Base-by-base conservation (phyloP, 2,329 filamentous ascomycete genomes). In the Macrophomina pseudophaseolina region DNA sequence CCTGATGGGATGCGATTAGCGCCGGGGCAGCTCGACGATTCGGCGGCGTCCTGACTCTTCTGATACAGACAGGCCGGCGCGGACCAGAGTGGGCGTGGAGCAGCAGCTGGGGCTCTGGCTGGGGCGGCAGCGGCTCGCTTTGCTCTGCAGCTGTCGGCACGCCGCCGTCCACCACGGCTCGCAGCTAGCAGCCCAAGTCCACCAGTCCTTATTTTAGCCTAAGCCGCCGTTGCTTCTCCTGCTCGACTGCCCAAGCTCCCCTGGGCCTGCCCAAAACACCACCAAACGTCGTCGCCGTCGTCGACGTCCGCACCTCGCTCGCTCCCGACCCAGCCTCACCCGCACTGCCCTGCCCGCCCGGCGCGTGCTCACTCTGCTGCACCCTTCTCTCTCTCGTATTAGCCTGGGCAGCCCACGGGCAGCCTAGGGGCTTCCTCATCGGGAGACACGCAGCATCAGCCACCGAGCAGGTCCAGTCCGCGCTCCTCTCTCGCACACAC, bases 121-220 rank as follows among this genome's bases (percentile, higher is more conserved):
- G 56, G 56, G 42, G 56, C 56, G 56, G 54, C 54, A 46, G 54
- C 54, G 54, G 38, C 53, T 58, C 38, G 53, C 53, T 18, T 28
- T 18, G 18, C 35, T 44, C 35, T 44, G 53, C 53, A 58, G 40
- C 33, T 56, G 53, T 58, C 38, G 54, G 54, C 54, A 58, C 54
- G 54, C 35, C 35, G 40, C 30, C 42, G 40, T 60, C 40, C 40
- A 58, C 53, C 53, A 60, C 56, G 56, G 40, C 44, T 62, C 42
- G 30, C 58, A 48, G 42, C 42, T 49, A 62, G 44, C 44, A 62
- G 58, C 42, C 58, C 58, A 49, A 48, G 44, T 62, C 44, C 58
- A 44, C 58, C 46, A 62, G 35, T 64, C 60, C 46, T 52, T 62
- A 64, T 53, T 64, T 64, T 64, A 64, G 48, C 60, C 54, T 59